These are phyloP conservation scores for Beta corolliflora DNA, from an alignment of 179 eudicot species.

Conservation along the genomic window DNA sequence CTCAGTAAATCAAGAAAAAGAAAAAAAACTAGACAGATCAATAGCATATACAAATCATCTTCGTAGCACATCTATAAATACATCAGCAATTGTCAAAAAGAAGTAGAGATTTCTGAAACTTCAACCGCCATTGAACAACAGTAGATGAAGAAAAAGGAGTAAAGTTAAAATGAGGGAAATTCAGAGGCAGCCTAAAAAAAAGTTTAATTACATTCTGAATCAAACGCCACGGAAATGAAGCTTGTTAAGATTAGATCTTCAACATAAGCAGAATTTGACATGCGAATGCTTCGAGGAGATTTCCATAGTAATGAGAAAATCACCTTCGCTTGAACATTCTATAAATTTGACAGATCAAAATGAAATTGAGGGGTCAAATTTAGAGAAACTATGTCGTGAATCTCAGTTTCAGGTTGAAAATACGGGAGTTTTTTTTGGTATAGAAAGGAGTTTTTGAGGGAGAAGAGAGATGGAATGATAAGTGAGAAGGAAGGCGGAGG, in stretches of 20 bases:
- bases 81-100: too few relatives aligned
- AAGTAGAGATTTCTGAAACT: too few relatives aligned
- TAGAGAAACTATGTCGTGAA: background rate
- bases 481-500: background rate
- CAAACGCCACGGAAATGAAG: background rate
- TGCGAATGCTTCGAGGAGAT: background rate
- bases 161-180: background rate
- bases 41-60: too few relatives aligned
- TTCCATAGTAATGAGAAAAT: background rate
- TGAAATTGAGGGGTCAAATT: background rate
- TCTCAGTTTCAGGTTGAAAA: background rate
- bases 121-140: too few relatives aligned
- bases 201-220: background rate
- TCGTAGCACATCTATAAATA: too few relatives aligned
- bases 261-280: background rate
- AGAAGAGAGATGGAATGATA: background rate
- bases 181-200: background rate
- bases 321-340: background rate
- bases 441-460: background rate
- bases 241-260: background rate
- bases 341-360: background rate
- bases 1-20: too few relatives aligned
- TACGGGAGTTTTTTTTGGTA: too few relatives aligned
- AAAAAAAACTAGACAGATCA: too few relatives aligned
- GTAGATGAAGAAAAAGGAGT: too few relatives aligned